Conservation (phyloP, 345 rosid genomes). For the Noccaea bulbosa region DNA sequence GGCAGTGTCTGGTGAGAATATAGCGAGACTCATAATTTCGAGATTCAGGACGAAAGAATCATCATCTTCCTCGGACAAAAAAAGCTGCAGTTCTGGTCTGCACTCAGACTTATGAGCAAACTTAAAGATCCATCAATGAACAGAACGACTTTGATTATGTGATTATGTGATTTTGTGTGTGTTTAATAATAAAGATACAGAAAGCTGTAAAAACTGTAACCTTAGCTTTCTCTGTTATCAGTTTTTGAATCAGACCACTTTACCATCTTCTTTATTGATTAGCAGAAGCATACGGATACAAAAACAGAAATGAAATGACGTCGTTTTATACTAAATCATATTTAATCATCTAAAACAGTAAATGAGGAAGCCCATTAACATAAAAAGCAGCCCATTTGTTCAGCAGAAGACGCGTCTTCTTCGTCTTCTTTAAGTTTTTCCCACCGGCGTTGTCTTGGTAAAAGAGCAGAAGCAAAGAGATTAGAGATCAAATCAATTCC, state of each 20-base stretch:
- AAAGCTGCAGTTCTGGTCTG: constrained; percentile 41
- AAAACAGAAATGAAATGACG: no score
- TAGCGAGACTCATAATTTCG: constrained; percentile 78
- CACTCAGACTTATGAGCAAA: constrained; percentile 57
- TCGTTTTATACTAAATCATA: no score
- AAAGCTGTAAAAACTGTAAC: constrained; percentile 20
- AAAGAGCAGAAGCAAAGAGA: constrained; percentile 34
- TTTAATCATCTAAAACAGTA: no score
- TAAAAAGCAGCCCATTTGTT: not conserved
- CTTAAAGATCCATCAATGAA: constrained; percentile 21
- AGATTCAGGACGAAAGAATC: constrained; percentile 48
- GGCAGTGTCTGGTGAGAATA: constrained; percentile 90
- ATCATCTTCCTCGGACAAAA: constrained; percentile 35
- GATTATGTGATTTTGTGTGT: constrained; percentile 1
- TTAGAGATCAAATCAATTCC: constrained; percentile 16
- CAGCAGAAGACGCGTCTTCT: constrained; percentile 33
- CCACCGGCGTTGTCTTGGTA: constrained; percentile 16
- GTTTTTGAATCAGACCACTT: not conserved
- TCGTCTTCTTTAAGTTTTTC: constrained; percentile 4
- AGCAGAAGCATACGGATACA: no score
- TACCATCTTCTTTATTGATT: not conserved
- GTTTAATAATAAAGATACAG: not conserved
- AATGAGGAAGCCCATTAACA: not conserved
- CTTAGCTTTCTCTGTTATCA: constrained; percentile 6
- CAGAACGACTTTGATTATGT: not conserved